Base-by-base conservation (phyloP, 495 filamentous ascomycete species). In the Talaromyces stipitatus region DNA sequence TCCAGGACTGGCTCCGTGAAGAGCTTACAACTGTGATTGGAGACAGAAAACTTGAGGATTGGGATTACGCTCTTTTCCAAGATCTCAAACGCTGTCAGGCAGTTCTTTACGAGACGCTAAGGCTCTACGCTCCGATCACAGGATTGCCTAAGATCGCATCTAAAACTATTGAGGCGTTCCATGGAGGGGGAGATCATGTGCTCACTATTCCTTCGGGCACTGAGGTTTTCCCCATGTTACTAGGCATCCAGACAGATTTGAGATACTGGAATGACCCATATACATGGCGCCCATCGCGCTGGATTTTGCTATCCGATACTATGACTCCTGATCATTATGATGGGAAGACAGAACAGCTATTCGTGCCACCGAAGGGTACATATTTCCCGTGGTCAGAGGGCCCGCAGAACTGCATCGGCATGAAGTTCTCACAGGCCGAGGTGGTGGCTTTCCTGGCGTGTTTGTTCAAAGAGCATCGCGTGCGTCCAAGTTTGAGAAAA, bases 311-410 rank as follows among this genome's bases (percentile, higher is more conserved):
- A 28, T 28, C 24, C 3, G 16, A 8, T 14, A 2, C n/a, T 22
- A 1, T 1, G 9, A 30, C 4, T 3, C 4, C 26, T 9, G 12
- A 51, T 4, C 12, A 20, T 2, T 20, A 26, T 8, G 54, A 46
- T 7, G 9, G 27, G 10, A 7, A 9, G 24, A n/a, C 27, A 14
- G 41, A 57, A 28, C 5, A 16, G 14, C 46, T 43, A 10, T 18
- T 18, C 24, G n/a, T 9, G 69, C 86, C 86, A 0, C 72, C 75
- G 0, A 73, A 79, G n/a, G 86, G 87, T 2, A 75, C 82, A 2
- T 91, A 78, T 61, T 70, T 91, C 12, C 85, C 90, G 0, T 92
- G 91, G 68, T 84, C 82, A 48, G 87, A 89, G 24, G 88, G 90
- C 2, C 72, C 78, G 29, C 78, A 89, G 10, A 81, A 82, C 6